phyloP scores from a whole-genome alignment of 257 asterid genomes.

The Primulina tabacum region DNA sequence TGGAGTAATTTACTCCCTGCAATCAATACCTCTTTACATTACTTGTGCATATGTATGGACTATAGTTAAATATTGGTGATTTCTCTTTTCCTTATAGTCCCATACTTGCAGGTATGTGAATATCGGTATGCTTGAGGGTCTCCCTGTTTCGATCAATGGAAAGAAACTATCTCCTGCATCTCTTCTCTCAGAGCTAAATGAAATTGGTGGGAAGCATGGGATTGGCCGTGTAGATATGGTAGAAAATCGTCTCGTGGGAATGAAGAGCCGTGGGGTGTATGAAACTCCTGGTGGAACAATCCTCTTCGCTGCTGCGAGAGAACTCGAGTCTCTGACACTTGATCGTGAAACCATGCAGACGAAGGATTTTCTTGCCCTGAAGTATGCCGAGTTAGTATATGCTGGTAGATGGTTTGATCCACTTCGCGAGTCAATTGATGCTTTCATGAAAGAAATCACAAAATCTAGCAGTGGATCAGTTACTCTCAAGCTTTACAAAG shows the following conservation, averaged over 20 bases:
- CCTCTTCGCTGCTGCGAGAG: conserved; percentile 74
- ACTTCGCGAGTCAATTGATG: conserved; percentile 86
- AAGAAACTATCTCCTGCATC: conserved; percentile 81
- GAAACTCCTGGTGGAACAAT: conserved; percentile 97
- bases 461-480: conserved; percentile 76
- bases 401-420: conserved; percentile 98
- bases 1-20: no score
- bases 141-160: conserved; percentile 77
- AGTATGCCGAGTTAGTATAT: conserved; percentile 84
- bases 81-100: conserved; percentile 8
- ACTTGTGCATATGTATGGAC: background rate
- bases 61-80: no score
- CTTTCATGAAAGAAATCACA: conserved; percentile 91
- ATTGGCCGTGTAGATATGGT: conserved; percentile 93
- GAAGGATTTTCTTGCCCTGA: conserved; percentile 78
- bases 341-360: conserved; percentile 86
- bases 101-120: conserved; percentile 54
- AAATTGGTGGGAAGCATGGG: conserved; percentile 83
- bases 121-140: conserved; percentile 70
- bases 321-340: conserved; percentile 91
- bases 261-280: conserved; percentile 97
- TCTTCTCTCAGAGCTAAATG: conserved; percentile 69
- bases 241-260: conserved; percentile 86
- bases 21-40: no score
- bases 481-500: conserved; percentile 82